phyloP scores from a whole-genome alignment of 2,329 filamentous ascomycete genomes.

The Colletotrichum neosansevieriae region DNA sequence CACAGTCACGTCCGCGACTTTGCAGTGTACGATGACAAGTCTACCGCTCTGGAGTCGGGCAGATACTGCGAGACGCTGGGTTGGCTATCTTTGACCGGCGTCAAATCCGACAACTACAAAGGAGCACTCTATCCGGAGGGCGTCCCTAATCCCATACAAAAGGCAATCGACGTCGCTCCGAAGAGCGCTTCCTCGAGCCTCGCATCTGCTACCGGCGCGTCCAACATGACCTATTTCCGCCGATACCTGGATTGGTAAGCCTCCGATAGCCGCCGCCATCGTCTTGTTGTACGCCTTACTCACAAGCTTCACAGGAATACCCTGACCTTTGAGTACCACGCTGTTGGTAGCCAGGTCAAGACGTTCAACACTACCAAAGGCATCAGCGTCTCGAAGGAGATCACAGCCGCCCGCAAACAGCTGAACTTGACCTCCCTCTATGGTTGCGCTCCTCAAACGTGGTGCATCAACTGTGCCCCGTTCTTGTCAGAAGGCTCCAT shows the following conservation, averaged over 20 bases:
- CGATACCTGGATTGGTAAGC: conserved; percentile 77
- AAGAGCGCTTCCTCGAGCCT: not conserved
- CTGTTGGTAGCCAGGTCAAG: conserved; percentile 57
- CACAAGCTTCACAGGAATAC: conserved; percentile 1
- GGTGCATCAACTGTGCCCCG: conserved; percentile 68
- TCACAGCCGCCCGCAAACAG: conserved; percentile 62
- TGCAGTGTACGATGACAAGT: conserved; percentile 70
- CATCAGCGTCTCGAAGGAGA: conserved; percentile 58
- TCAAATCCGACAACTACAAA: conserved; percentile 57
- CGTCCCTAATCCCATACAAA: conserved; percentile 54
- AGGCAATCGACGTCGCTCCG: conserved; percentile 44
- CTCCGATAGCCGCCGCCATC: conserved; percentile 55
- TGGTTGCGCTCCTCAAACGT: conserved; percentile 71
- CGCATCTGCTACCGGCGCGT: conserved; percentile 44
- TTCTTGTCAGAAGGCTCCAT: conserved; percentile 50
- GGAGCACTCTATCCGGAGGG: conserved; percentile 52
- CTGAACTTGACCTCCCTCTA: conserved; percentile 68
- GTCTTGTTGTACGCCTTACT: accelerated
- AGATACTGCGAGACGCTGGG: conserved; percentile 77
- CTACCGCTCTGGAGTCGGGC: conserved; percentile 72
- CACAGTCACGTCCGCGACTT: conserved; percentile 76
- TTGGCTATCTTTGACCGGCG: conserved; percentile 73
- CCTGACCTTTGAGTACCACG: conserved; percentile 70
- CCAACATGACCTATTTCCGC: conserved; percentile 62
- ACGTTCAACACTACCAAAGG: conserved; percentile 51